Evolutionary conservation across 768 basidiomycete genomes (phyloP).

Genomic region (Podaxis carcinomalis): DNA sequence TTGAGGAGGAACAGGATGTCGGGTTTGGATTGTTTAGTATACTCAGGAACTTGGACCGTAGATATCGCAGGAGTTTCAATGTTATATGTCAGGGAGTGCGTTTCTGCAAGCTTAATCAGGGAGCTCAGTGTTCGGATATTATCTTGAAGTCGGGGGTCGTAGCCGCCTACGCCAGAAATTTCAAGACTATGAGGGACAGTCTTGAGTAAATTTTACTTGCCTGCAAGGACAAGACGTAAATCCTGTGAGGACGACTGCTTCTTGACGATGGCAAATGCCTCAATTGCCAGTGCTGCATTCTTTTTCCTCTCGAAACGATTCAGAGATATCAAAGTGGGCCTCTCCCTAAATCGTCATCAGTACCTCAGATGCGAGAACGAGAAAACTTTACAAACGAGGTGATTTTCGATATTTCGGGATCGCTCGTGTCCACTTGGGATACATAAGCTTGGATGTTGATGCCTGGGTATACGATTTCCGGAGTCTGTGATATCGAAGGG

Average conservation of each 20-base stretch:
- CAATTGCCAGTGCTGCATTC: conserved; percentile 77
- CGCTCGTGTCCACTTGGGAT: conserved; percentile 31
- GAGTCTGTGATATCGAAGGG: conserved; percentile 53
- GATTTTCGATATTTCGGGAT: conserved; percentile 50
- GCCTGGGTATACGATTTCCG: conserved; percentile 90
- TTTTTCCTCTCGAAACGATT: conserved; percentile 98
- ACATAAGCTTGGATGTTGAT: conserved; percentile 81
- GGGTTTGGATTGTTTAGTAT: conserved; percentile 26
- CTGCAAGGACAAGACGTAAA: conserved; percentile 76
- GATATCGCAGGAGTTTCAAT: conserved; percentile 48
- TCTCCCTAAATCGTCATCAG: conserved; percentile 32
- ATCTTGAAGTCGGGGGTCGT: conserved; percentile 83
- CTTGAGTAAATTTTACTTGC: conserved; percentile 29
- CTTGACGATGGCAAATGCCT: conserved; percentile 63
- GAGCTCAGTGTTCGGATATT: conserved; percentile 66
- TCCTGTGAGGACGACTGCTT: conserved; percentile 22
- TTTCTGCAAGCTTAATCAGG: conserved; percentile 57
- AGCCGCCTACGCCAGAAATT: conserved; percentile 58
- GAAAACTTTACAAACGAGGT: conserved; percentile 47
- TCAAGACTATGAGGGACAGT: background rate
- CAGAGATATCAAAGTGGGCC: conserved; percentile 78
- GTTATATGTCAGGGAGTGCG: conserved; percentile 52
- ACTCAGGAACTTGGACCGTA: conserved; percentile 16
- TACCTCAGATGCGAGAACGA: background rate
- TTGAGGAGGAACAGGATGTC: conserved; percentile 89